Percentiles rank a stretch among this genome's conserved stretches.
phyloP scores from a whole-genome alignment of 305 asterid species.

The Solanum hybrid region DNA sequence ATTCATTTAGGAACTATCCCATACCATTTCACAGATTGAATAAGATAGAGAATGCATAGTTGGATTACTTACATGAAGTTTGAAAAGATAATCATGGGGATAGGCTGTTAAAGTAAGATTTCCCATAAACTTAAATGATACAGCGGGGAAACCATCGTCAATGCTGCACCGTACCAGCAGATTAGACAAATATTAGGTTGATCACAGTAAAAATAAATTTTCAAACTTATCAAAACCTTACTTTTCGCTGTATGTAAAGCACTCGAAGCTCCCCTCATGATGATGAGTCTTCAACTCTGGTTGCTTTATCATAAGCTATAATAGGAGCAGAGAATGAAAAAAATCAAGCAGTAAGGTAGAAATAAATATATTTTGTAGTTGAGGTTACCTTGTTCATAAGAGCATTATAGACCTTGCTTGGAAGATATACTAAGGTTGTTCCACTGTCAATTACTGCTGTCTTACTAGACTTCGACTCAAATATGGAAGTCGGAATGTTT shows the following conservation, averaged over 20 bases:
- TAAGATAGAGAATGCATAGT: neutral
- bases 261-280: constrained; percentile 48
- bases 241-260: constrained; percentile 50
- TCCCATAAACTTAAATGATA: constrained; percentile 11
- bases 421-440: constrained; percentile 69
- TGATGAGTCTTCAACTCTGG: constrained; percentile 43
- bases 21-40: neutral
- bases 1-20: neutral
- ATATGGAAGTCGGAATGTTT: constrained; percentile 40
- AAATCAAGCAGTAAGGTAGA: neutral
- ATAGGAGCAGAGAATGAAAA: neutral
- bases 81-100: constrained; percentile 16
- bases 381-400: constrained; percentile 26
- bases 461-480: constrained; percentile 27
- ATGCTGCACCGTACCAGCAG: constrained; percentile 17
- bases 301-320: constrained; percentile 37
- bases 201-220: neutral
- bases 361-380: neutral
- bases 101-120: constrained; percentile 7
- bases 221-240: constrained; percentile 1
- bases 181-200: neutral
- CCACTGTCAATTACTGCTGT: constrained; percentile 70
- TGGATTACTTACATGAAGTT: constrained; percentile 24
- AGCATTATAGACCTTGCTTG: constrained; percentile 52
- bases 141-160: constrained; percentile 15